A percentile compares a stretch with the other conserved stretches of the same genome.
phyloP scores from a whole-genome alignment of 2,329 filamentous ascomycete species.

The Chaetomiaceae sp. region DNA sequence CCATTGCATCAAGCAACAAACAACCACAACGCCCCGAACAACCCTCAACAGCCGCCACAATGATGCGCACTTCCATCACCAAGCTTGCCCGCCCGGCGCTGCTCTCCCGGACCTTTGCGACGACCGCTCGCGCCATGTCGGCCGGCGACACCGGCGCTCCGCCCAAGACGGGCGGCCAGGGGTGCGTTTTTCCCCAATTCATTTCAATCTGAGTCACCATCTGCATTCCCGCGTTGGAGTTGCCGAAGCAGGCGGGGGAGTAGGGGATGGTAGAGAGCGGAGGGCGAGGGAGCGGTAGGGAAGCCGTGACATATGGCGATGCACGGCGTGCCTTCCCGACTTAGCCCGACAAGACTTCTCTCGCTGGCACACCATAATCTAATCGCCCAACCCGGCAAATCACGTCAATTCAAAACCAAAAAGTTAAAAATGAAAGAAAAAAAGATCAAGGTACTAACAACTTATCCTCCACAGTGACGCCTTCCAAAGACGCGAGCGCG shows the following conservation, averaged over 20 bases:
- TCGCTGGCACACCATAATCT: too few relatives aligned
- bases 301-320: too few relatives aligned
- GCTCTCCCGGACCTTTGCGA: conserved; percentile 57
- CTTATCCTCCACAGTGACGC: conserved; percentile 60
- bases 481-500: conserved; percentile 88
- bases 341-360: too few relatives aligned
- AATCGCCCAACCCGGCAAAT: neutral
- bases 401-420: neutral
- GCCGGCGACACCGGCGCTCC: conserved; percentile 67
- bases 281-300: too few relatives aligned
- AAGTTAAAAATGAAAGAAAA: too few relatives aligned
- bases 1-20: conserved; percentile 8
- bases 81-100: conserved; percentile 51
- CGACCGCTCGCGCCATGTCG: conserved; percentile 58
- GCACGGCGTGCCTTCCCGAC: too few relatives aligned
- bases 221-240: too few relatives aligned
- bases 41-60: conserved; percentile 36
- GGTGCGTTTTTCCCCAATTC: conserved; percentile 40
- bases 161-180: conserved; percentile 48
- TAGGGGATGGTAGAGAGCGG: too few relatives aligned
- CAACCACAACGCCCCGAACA: conserved; percentile 3
- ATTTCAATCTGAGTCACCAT: neutral
- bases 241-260: too few relatives aligned
- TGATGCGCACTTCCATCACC: conserved; percentile 64
- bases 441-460: too few relatives aligned